Percentiles rank a stretch among this genome's conserved stretches.
These are phyloP conservation scores for Phanerochaete carnosa DNA, from an alignment of 768 basidiomycete species.

Conservation along the genomic window DNA sequence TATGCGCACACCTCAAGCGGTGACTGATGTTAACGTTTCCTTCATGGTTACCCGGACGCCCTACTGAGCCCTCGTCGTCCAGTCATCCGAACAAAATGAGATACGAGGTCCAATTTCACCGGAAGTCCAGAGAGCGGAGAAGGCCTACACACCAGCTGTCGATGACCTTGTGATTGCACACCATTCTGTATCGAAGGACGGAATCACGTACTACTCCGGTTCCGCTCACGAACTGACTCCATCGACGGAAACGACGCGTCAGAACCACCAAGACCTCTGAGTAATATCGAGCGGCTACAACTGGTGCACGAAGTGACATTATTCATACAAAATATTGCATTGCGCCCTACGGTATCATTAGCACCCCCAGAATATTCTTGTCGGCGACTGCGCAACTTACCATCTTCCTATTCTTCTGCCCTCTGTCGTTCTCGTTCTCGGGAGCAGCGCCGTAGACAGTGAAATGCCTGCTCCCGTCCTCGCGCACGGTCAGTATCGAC, in stretches of 20 bases:
- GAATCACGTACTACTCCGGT: too few relatives aligned
- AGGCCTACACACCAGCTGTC: too few relatives aligned
- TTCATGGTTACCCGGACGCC: too few relatives aligned
- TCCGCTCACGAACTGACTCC: background rate
- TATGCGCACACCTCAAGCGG: too few relatives aligned
- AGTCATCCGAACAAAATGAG: too few relatives aligned
- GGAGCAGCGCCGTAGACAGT: slow-evolving; percentile 83
- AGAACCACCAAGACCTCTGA: background rate
- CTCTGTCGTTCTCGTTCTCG: slow-evolving; percentile 86
- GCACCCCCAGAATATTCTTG: background rate
- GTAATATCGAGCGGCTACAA: background rate
- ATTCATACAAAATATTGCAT: slow-evolving; percentile 39
- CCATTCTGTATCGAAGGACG: too few relatives aligned
- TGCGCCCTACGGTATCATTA: slow-evolving; percentile 22
- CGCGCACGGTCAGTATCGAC: slow-evolving; percentile 81
- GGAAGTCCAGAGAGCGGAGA: too few relatives aligned
- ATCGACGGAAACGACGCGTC: background rate
- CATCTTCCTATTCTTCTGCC: slow-evolving; percentile 62
- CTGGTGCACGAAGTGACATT: background rate
- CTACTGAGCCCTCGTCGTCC: too few relatives aligned
- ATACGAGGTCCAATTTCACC: too few relatives aligned
- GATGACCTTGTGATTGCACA: too few relatives aligned
- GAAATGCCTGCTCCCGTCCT: slow-evolving; percentile 63
- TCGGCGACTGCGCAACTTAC: slow-evolving; percentile 40
- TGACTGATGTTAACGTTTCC: too few relatives aligned